A percentile compares a stretch with the other conserved stretches of the same genome.
Evolutionary conservation across 73 alveolate species (phyloP).

Genomic region (Stentor coeruleus): DNA sequence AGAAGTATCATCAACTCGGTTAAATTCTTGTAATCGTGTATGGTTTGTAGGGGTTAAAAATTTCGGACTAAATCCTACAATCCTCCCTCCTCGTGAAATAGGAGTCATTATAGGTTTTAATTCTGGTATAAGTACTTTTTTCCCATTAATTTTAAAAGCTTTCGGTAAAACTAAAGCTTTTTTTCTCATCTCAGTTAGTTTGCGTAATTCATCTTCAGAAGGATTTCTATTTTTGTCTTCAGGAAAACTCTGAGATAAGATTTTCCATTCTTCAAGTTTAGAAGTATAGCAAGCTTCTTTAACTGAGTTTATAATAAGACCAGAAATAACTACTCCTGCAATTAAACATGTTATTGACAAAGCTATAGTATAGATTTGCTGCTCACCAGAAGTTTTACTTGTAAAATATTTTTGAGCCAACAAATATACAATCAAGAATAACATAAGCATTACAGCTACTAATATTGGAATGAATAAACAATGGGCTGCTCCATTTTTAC

Average conservation of each 20-base stretch:
- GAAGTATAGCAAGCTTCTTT: conserved; percentile 8
- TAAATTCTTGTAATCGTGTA: no score
- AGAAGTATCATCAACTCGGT: no score
- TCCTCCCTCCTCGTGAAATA: neutral
- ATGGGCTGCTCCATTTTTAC: conserved; percentile 20
- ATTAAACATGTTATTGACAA: conserved; percentile 7
- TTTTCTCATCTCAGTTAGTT: neutral
- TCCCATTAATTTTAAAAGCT: conserved; percentile 8
- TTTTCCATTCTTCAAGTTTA: conserved; percentile 3
- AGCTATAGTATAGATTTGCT: conserved; percentile 21
- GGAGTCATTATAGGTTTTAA: conserved; percentile 9
- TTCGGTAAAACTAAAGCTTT: neutral
- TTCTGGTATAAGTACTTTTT: neutral
- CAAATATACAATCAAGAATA: neutral
- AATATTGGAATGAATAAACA: neutral
- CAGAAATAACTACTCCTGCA: neutral
- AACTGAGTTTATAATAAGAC: conserved; percentile 6
- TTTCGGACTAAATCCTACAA: conserved; percentile 13
- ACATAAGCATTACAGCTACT: conserved; percentile 11
- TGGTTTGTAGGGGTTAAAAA: neutral
- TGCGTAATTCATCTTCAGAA: neutral
- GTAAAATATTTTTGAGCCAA: neutral
- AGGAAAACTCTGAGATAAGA: neutral
- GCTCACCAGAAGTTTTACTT: neutral
- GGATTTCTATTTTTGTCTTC: neutral